Evolutionary conservation across 352 stramenopile genomes (phyloP), one percentile per base, ranked within the genome.

Genomic region (Vaucheria bursata): DNA sequence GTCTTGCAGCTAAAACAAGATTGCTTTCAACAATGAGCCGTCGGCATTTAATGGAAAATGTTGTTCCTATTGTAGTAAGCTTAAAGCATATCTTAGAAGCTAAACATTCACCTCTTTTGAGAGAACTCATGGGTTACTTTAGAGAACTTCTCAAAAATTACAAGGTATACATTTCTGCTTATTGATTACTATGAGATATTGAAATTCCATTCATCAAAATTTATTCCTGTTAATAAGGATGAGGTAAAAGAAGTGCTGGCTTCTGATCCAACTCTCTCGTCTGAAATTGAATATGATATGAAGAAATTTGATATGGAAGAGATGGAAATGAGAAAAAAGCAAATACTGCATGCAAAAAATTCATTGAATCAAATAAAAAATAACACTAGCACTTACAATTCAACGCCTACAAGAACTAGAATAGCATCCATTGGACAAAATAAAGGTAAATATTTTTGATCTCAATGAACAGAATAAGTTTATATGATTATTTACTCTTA

Each of bases 31-130:
- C 97, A 73, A 93, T 98, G 85, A 97, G 92, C 39, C 91, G 93
- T 79, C 98, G 97, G 85, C 97, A 98, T 81, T 91, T 98, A 52
- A 86, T 98, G 37, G 94, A 98, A 84, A 97, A 97, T 66, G 87
- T 98, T 0, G 89, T 99, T 5, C 95, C 95, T 0, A 93, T 98
- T 40, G 84, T 99, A 25, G 95, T 96, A 71, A 94, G 91, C 18
- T 87, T 99, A 36, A 98, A 98, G 84, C 89, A 92, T 72, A 91
- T 93, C 35, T 87, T 99, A 32, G 92, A 98, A 77, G 87, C 86
- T 25, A 95, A 91, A 77, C 89, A 92, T 68, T 98, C 93, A 73
- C 93, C 93, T 0, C 80, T 98, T 65, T 91, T 97, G 74, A 89
- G 91, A 52, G 90, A 97, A 74, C 81, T 98, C 71, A 93, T 97